Evolutionary conservation across 1,139 yeast species (phyloP).

Genomic region (Hemisphaericaspora xylanilytica): DNA sequence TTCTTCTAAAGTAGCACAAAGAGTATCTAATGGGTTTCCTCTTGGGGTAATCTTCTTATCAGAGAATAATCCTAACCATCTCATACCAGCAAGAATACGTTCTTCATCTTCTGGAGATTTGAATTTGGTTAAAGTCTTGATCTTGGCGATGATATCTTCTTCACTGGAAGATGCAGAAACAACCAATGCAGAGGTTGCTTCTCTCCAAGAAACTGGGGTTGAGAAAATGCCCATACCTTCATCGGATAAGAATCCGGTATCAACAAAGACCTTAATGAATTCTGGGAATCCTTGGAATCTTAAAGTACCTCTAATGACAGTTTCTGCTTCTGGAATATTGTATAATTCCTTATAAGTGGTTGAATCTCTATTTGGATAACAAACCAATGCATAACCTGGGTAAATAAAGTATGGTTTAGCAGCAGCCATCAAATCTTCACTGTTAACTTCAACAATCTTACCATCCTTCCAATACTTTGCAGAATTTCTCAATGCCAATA

Average conservation of each 20-base stretch:
- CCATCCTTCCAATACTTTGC: conserved; percentile 92
- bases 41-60: conserved; percentile 75
- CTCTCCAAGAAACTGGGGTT: conserved; percentile 75
- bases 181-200: conserved; percentile 73
- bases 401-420: conserved; percentile 94
- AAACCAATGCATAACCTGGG: conserved; percentile 93
- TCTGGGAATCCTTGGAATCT: conserved; percentile 99
- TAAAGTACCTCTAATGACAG: conserved; percentile 94
- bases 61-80: conserved; percentile 92
- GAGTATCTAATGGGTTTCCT: conserved; percentile 91
- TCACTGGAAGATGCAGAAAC: conserved; percentile 71
- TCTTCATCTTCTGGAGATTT: conserved; percentile 78
- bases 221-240: conserved; percentile 59
- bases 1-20: conserved; percentile 93
- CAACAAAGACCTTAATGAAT: conserved; percentile 92
- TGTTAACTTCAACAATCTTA: conserved; percentile 69
- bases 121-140: conserved; percentile 76
- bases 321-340: conserved; percentile 94
- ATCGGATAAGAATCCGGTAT: conserved; percentile 87
- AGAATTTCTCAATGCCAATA: conserved; percentile 89
- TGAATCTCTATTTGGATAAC: conserved; percentile 98
- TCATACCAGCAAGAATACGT: conserved; percentile 83
- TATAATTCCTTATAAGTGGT: conserved; percentile 90
- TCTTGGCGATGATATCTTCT: conserved; percentile 70
- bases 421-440: conserved; percentile 91